These are phyloP conservation scores for Phytophthora tubulina DNA, from an alignment of 352 stramenopile species.

Conservation along the genomic window DNA sequence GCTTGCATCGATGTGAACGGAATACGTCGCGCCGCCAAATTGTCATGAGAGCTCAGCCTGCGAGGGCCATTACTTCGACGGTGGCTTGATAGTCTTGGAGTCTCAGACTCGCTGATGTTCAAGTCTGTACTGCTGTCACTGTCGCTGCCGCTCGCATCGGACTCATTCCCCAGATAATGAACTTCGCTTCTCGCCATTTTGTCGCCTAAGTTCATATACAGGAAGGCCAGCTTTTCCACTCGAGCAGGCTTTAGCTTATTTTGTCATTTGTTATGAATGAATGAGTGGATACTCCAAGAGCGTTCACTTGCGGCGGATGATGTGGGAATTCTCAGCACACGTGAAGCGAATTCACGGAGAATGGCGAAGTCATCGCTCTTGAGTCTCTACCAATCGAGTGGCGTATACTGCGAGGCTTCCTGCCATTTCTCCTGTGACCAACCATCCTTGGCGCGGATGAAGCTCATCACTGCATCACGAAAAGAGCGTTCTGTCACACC, in stretches of 20 bases:
- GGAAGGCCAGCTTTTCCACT: conserved; percentile 26
- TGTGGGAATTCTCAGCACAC: conserved; percentile 20
- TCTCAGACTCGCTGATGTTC: background rate
- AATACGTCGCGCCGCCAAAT: background rate
- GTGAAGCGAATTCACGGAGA: conserved; percentile 1
- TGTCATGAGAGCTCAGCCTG: background rate
- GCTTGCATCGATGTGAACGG: background rate
- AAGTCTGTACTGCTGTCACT: background rate
- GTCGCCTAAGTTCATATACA: conserved; percentile 17
- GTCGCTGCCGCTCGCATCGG: background rate
- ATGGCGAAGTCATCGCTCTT: background rate
- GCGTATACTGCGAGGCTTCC: background rate
- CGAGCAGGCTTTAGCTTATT: conserved; percentile 15
- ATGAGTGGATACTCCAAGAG: conserved; percentile 25
- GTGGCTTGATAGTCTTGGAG: background rate
- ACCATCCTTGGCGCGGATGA: conserved; percentile 1
- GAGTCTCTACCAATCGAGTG: conserved; percentile 27
- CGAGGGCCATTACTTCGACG: background rate
- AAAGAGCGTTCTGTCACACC: background rate
- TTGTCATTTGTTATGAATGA: conserved; percentile 23
- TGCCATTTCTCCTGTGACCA: background rate
- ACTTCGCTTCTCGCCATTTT: conserved; percentile 6
- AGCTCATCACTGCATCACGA: background rate
- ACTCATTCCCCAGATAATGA: background rate
- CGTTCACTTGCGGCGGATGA: conserved; percentile 30